Percentiles rank a stretch among this genome's conserved stretches.
phyloP scores from a whole-genome alignment of 768 basidiomycete species.

The Amanita fuliginea region DNA sequence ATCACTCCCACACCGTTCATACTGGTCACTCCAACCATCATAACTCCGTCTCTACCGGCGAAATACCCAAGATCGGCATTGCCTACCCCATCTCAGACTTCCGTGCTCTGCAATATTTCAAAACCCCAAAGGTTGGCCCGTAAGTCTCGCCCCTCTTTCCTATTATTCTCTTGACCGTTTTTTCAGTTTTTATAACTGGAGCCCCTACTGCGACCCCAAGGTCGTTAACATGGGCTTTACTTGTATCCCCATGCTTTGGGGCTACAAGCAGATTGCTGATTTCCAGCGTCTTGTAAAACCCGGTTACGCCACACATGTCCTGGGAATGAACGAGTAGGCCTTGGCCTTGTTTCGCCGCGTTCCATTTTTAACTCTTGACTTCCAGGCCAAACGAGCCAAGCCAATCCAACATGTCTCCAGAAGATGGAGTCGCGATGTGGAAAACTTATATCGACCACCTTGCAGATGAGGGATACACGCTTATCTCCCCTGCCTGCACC shows the following conservation, averaged over 20 bases:
- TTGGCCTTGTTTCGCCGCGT: background rate
- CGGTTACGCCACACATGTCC: slow-evolving; percentile 38
- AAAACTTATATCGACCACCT: slow-evolving; percentile 50
- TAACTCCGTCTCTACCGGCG: slow-evolving; percentile 8
- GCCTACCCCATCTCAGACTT: slow-evolving; percentile 57
- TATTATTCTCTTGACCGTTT: background rate
- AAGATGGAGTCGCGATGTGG: slow-evolving; percentile 45
- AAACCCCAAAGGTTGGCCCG: slow-evolving; percentile 30
- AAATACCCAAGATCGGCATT: slow-evolving; percentile 42
- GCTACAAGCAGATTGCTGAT: slow-evolving; percentile 33
- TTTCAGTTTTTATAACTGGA: slow-evolving; percentile 58
- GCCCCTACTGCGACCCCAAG: slow-evolving; percentile 31
- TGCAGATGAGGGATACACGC: slow-evolving; percentile 37
- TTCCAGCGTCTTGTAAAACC: slow-evolving; percentile 35
- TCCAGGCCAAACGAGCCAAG: slow-evolving; percentile 53
- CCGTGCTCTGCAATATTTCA: slow-evolving; percentile 38
- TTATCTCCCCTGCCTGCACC: slow-evolving; percentile 61
- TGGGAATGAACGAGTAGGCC: slow-evolving; percentile 71
- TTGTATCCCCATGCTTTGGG: slow-evolving; percentile 65
- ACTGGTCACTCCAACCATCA: background rate
- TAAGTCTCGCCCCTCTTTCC: slow-evolving; percentile 15
- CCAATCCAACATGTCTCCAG: slow-evolving; percentile 53
- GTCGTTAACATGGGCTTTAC: slow-evolving; percentile 36
- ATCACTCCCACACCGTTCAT: slow-evolving; percentile 3
- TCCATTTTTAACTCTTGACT: slow-evolving; percentile 1